Conservation (phyloP, 2,329 filamentous ascomycete species). For the Aureobasidium sp. region DNA sequence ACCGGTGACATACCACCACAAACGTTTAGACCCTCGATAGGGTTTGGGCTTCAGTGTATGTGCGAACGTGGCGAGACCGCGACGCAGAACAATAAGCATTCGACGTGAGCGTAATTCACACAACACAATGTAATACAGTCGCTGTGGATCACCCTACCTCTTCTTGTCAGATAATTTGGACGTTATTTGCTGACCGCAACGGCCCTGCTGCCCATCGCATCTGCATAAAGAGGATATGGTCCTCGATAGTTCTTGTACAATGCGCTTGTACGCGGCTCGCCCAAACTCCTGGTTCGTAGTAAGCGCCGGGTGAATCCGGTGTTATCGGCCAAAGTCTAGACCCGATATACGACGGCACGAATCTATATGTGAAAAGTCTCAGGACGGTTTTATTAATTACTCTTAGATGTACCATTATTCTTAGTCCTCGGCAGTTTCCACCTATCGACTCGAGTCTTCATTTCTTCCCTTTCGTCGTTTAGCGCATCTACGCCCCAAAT, state of each 20-base stretch:
- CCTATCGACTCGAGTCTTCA: constrained; percentile 13
- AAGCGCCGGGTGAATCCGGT: constrained; percentile 20
- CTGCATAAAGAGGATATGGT: neutral
- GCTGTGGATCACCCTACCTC: neutral
- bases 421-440: constrained; percentile 13
- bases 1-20: neutral
- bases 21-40: neutral
- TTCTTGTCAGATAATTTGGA: neutral
- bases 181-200: neutral
- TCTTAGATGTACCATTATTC: too few relatives aligned
- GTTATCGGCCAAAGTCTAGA: constrained; percentile 24
- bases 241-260: neutral
- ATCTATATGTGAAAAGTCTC: constrained; percentile 12
- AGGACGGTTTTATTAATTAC: neutral
- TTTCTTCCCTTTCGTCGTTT: constrained; percentile 12
- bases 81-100: neutral
- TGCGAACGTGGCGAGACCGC: neutral
- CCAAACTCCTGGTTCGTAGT: constrained; percentile 33
- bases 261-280: too few relatives aligned
- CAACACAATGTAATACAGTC: neutral
- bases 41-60: neutral
- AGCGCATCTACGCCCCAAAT: constrained; percentile 16
- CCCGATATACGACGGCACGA: constrained; percentile 21
- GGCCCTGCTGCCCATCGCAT: neutral
- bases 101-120: neutral